phyloP scores from a whole-genome alignment of 2,329 filamentous ascomycete genomes.

The Aspergillus pseudoviridinutans region DNA sequence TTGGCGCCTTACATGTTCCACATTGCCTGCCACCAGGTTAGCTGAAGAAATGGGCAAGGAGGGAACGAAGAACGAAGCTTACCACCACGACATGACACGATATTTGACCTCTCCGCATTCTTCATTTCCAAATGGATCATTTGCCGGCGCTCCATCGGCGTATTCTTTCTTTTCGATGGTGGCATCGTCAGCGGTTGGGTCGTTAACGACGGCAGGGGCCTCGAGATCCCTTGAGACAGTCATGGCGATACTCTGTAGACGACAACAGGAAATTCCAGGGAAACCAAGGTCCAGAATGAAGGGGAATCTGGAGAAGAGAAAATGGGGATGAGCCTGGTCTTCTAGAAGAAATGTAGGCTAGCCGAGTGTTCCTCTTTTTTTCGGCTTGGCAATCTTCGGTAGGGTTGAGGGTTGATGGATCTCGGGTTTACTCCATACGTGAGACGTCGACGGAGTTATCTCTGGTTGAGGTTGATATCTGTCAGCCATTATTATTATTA shows the following conservation, averaged over 20 bases:
- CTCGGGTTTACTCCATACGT: no score
- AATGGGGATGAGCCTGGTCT: background rate
- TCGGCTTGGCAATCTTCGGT: background rate
- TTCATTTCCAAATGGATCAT: slow-evolving; percentile 39
- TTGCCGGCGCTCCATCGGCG: background rate
- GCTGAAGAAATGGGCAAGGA: background rate
- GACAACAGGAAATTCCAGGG: background rate
- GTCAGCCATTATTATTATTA: background rate
- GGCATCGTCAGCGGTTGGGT: slow-evolving; percentile 1
- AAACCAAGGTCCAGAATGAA: background rate
- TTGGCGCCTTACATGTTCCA: slow-evolving; percentile 31
- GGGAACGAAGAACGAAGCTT: slow-evolving; percentile 6
- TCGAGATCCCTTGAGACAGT: slow-evolving; percentile 2
- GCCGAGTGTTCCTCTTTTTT: background rate
- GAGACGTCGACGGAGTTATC: background rate
- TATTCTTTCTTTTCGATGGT: slow-evolving; percentile 9
- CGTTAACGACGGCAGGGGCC: background rate
- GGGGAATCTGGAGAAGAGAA: background rate
- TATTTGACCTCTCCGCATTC: slow-evolving; percentile 44
- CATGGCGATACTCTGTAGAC: background rate
- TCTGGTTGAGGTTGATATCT: background rate
- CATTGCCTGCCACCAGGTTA: slow-evolving; percentile 25
- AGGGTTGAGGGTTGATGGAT: background rate
- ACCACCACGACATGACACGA: slow-evolving; percentile 47
- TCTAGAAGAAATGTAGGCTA: background rate